phyloP scores from a whole-genome alignment of 345 rosid species.

The Pugionium cornutum region DNA sequence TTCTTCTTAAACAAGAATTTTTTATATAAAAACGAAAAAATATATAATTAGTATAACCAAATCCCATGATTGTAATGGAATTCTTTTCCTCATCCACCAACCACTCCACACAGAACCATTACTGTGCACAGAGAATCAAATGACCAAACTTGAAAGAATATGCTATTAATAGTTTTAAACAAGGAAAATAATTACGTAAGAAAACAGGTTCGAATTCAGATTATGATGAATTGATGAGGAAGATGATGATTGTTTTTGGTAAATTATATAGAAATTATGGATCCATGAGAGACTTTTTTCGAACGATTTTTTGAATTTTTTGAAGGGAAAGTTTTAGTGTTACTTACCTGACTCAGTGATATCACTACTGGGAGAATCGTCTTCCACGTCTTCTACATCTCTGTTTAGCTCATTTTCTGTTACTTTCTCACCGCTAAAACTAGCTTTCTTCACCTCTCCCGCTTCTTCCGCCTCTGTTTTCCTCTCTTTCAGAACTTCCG shows the following conservation, averaged over 20 bases:
- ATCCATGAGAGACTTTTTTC: too few species aligned
- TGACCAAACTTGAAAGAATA: conserved; percentile 35
- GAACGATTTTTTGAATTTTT: neutral
- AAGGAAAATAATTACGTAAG: neutral
- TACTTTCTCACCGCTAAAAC: conserved; percentile 59
- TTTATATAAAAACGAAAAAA: too few species aligned
- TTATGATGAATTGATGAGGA: too few species aligned
- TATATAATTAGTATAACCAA: too few species aligned
- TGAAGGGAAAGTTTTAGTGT: neutral
- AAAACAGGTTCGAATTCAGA: conserved; percentile 11
- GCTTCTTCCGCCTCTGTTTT: conserved; percentile 33
- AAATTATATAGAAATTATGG: neutral
- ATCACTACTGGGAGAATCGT: conserved; percentile 74
- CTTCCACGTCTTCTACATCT: conserved; percentile 35
- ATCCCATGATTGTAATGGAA: too few species aligned
- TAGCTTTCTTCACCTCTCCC: conserved; percentile 33
- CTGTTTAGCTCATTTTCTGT: conserved; percentile 34
- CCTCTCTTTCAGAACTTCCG: conserved; percentile 31
- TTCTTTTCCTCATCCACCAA: neutral
- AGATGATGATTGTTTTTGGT: neutral
- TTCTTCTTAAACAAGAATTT: too few species aligned
- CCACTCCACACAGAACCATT: conserved; percentile 24
- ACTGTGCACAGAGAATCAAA: conserved; percentile 29
- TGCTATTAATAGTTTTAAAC: conserved; percentile 12
- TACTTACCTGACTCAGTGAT: conserved; percentile 72